phyloP scores from a whole-genome alignment of 345 rosid genomes.

The Aurinia saxatilis region DNA sequence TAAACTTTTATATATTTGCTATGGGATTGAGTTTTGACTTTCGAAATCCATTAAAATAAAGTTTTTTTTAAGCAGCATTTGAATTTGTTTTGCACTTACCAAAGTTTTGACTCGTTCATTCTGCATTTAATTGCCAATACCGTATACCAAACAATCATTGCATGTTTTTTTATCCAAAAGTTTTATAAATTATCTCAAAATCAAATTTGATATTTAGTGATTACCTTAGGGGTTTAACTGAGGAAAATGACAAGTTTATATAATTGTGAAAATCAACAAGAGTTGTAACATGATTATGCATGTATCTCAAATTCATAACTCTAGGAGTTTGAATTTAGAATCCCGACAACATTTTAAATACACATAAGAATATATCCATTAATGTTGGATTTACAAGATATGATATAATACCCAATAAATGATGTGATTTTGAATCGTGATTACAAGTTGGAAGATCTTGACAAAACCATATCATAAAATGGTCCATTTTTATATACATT shows the following conservation, averaged over 20 bases:
- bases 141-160: not conserved
- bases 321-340: not conserved
- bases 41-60: not conserved
- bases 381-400: not conserved
- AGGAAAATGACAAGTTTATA: no score
- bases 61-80: not conserved
- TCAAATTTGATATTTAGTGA: not conserved
- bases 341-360: not conserved
- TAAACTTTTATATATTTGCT: not conserved
- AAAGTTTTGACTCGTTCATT: not conserved
- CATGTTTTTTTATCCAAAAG: not conserved
- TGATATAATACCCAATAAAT: not conserved
- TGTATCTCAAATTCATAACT: not conserved
- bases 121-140: not conserved
- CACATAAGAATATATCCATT: not conserved
- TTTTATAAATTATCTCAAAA: no score
- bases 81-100: not conserved
- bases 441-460: not conserved
- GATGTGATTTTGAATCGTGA: conserved; percentile 5
- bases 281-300: no score
- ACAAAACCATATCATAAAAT: conserved; percentile 1
- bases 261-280: no score
- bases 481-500: not conserved
- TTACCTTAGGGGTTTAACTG: not conserved
- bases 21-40: not conserved